Base-by-base conservation (phyloP, 2,329 filamentous ascomycete species). In the Ilyonectria robusta region DNA sequence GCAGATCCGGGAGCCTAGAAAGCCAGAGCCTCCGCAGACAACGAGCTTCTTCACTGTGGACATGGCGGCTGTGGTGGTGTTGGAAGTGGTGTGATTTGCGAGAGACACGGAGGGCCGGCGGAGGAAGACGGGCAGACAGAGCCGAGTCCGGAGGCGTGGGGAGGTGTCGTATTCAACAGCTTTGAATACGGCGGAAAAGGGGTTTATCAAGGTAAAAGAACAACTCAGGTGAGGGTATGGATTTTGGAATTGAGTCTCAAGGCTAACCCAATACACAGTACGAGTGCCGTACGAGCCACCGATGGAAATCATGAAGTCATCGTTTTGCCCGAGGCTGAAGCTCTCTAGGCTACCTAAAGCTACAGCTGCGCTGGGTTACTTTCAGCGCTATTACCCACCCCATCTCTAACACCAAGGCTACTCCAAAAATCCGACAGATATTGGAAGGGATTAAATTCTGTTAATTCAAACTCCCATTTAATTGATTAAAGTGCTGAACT, bases 11-110 rank as follows among this genome's bases (percentile, higher is more conserved):
- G 86, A 88, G 82, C 94, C 94, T 29, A 99, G 83, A 79, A 98
- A 99, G 37, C 96, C 95, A 81, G 94, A 98, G 66, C 95, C 95
- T 73, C 96, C 96, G 72, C 93, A 97, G 61, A 99, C 94, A 47
- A 98, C 91, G 48, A 99, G 86, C 81, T 90, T 92, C 83, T 94
- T 97, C 71, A 87, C 86, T 71, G 87, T 84, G 59, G 86, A 83
- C 81, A 89, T 88, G 81, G 78, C 83, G 63, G 23, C 29, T 62
- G 66, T 48, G 47, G 35, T 69, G 53, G 59, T 62, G 50, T 56
- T 65, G 57, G 61, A 72, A 68, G 58, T 72, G 60, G 77, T 74
- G 57, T 54, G 72, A 71, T 75, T 48, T 59, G 44, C 11, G 57
- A 63, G 69, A 70, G 67, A 57, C 68, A 59, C 53, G 26, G 50